Base-by-base conservation (phyloP, 2,329 filamentous ascomycete genomes). In the Nothophoma quercina region DNA sequence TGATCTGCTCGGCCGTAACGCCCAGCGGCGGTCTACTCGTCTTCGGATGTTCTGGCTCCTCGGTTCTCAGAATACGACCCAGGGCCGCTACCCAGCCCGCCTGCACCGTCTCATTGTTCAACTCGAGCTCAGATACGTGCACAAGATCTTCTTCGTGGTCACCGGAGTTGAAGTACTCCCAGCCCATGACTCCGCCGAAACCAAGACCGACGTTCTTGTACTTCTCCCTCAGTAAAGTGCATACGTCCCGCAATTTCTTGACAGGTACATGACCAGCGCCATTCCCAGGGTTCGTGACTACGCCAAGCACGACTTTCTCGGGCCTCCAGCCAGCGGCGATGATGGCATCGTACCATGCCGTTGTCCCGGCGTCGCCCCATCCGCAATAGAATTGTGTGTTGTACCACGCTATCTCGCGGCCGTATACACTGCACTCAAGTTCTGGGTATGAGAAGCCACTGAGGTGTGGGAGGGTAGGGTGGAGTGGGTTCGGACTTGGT, bases 321-420 rank as follows among this genome's bases (percentile, higher is more conserved):
- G 90, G 81, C 2, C 83, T 79, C 87, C 90, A 96, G 7, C 91
- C 91, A 35, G 81, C 79, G 12, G 78, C 77, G 23, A 85, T 72
- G 45, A 85, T 81, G 42, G 78, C 74, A 51, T 84, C 81, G 65
- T 81, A 85, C 64, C 78, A 79, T 18, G 70, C 65, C 2, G 78
- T 79, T 12, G 72, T 79, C 22, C 80, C 77, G 1, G 86, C 84
- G 40, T 86, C 85, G 7, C 91, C 91, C 87, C 91, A 97, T 1
- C 91, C 91, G 68, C 90, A 95, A 80, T 97, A 97, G 75, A 96
- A 96, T 69, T 97, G 93, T 5, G 88, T 82, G 69, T 96, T 96
- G 73, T 96, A 96, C 85, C 91, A 97, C 2, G 82, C 81, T 22
- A 96, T 89, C 34, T 88, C 68, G 15, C 51, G 49, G 3, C 68